phyloP scores from a whole-genome alignment of 352 stramenopile genomes.

The Globisporangium cederbergense region DNA sequence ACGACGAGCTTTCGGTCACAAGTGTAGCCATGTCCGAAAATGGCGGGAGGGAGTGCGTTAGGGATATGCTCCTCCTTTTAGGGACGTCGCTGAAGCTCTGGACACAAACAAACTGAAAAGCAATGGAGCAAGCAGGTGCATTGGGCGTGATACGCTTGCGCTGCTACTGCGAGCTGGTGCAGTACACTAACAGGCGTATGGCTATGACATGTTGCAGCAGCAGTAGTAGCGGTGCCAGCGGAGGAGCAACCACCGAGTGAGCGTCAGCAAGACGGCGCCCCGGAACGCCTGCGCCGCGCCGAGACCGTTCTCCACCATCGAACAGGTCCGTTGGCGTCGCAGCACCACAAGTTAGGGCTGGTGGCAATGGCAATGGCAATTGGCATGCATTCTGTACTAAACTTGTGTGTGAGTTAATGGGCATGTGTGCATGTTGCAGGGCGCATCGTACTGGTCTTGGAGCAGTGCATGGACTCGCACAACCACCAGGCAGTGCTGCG shows the following conservation, averaged over 20 bases:
- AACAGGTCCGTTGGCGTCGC: slow-evolving; percentile 25
- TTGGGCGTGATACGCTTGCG: background rate
- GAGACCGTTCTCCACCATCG: slow-evolving; percentile 66
- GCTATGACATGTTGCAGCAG: background rate
- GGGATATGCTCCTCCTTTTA: too few species aligned
- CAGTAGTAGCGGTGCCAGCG: background rate
- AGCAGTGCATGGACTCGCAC: slow-evolving; percentile 79
- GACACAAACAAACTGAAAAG: background rate
- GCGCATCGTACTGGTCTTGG: slow-evolving; percentile 70
- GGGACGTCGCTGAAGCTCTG: too few species aligned
- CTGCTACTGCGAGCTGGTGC: background rate
- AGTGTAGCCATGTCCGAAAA: too few species aligned
- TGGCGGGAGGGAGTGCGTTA: too few species aligned
- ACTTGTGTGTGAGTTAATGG: background rate
- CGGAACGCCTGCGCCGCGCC: slow-evolving; percentile 59
- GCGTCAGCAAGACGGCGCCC: slow-evolving; percentile 20
- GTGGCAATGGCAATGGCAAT: background rate
- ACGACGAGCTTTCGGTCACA: too few species aligned
- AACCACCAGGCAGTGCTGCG: slow-evolving; percentile 90
- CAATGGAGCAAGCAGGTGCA: background rate
- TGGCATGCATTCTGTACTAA: background rate
- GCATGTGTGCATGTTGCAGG: slow-evolving; percentile 14
- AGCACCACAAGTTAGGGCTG: background rate
- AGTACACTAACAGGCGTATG: background rate
- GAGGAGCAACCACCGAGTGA: background rate